A percentile compares a stretch with the other conserved stretches of the same genome.
Conservation (phyloP, 306 rosid genomes). For the Cucurbita argyrosperma region DNA sequence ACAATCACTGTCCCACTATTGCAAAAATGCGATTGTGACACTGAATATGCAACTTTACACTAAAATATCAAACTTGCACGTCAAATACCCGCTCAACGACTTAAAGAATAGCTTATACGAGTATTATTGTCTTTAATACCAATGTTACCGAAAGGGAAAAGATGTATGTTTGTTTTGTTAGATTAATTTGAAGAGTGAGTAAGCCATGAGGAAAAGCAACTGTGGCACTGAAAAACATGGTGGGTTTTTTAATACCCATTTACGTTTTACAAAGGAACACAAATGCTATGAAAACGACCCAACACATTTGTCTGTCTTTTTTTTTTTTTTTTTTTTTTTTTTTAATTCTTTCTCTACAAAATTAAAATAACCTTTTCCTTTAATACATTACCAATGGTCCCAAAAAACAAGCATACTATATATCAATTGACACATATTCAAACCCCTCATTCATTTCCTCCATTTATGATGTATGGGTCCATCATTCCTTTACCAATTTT, state of each 20-base stretch:
- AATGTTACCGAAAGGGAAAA: background rate
- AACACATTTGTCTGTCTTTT: conserved; percentile 22
- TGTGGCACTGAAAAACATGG: conserved; percentile 98
- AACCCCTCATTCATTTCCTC: conserved; percentile 3
- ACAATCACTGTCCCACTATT: too few species aligned
- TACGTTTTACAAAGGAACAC: conserved; percentile 21
- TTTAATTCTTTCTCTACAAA: background rate
- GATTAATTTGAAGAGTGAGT: conserved; percentile 20
- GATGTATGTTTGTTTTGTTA: background rate
- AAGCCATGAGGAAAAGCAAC: conserved; percentile 38
- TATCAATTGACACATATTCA: background rate
- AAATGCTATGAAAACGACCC: conserved; percentile 57
- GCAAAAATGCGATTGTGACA: too few species aligned
- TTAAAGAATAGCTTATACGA: background rate
- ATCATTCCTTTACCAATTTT: background rate
- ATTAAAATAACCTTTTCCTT: background rate
- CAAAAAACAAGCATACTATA: background rate
- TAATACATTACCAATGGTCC: background rate
- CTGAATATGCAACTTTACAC: too few species aligned
- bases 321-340: background rate
- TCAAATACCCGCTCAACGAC: background rate
- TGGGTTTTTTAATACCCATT: conserved; percentile 16
- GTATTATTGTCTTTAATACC: background rate
- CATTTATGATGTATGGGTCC: conserved; percentile 1
- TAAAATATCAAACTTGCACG: too few species aligned